These are phyloP conservation scores for Acanthamoeba sp. DNA, from an alignment of 208 protist genomes.

Conservation along the genomic window DNA sequence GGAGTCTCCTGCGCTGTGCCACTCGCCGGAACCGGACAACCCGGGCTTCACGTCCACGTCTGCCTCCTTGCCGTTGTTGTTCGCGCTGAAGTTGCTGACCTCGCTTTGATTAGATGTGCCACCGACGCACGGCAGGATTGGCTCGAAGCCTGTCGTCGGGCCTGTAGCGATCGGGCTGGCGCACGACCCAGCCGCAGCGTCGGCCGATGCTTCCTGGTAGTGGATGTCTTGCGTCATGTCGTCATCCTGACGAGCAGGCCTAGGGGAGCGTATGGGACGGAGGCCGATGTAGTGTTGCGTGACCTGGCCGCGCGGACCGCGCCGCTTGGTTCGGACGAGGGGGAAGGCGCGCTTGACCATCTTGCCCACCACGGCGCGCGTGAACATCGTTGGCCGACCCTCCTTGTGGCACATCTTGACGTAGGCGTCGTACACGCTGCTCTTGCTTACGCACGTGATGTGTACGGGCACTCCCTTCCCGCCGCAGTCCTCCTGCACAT, in stretches of 20 bases:
- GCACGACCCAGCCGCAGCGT: neutral
- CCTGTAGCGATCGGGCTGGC: too few species aligned
- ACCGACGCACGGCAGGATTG: neutral
- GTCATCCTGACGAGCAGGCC: too few species aligned
- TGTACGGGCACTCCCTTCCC: too few species aligned
- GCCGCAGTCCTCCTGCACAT: neutral
- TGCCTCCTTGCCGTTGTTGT: neutral
- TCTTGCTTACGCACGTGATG: slow-evolving; percentile 3
- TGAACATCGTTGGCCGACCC: neutral
- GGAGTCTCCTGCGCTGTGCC: neutral
- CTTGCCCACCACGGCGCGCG: slow-evolving; percentile 15
- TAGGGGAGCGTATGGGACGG: too few species aligned
- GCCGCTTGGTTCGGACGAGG: neutral
- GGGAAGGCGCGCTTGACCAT: slow-evolving; percentile 52
- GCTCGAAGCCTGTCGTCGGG: neutral
- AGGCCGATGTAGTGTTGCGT: slow-evolving; percentile 11
- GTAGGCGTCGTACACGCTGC: neutral
- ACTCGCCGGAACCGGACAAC: neutral
- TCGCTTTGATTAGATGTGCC: too few species aligned
- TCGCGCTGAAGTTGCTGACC: too few species aligned
- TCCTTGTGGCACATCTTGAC: neutral
- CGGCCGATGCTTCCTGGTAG: too few species aligned
- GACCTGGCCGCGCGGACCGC: neutral
- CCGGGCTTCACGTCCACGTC: neutral
- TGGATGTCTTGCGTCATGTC: too few species aligned